Base-by-base conservation (phyloP, 208 protist genomes). In the Naegleria fowleri region DNA sequence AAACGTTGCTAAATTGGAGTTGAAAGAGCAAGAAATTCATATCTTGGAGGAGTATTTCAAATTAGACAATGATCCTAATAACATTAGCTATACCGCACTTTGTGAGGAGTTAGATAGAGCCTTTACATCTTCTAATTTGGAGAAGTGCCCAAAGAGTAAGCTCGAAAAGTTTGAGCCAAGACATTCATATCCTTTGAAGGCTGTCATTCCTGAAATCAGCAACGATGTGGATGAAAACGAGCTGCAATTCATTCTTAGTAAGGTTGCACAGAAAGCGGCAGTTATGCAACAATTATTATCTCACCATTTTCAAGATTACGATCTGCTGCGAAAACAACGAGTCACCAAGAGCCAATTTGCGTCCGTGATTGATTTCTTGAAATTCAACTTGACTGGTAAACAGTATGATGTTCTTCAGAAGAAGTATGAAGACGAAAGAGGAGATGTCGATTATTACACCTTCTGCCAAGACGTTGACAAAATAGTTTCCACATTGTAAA, bases 341-440 rank as follows among this genome's bases (percentile, higher is more conserved):
- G 94, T 98, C 87, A 96, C 95, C 84, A 94, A 96, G 87, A 94
- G 94, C 3, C 96, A 97, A 92, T 98, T 98, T 92, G 96, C 96
- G 67, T 93, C 95, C 4, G 95, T 93, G 40, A 91, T 98, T 40
- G 93, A 94, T 92, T 93, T 94, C 92, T 92, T 97, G 25, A 95
- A 95, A 29, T 95, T 97, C 86, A 92, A 93, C 85, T 91, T 97
- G 85, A 95, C 90, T 55, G 95, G 95, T n/a, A 90, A 93, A 90
- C 94, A 97, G 29, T 6, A 55, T 6, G 25, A 59, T n/a, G 1
- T 90, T 15, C 58, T 90, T 29, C 11, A 39, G 15, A 48, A 59
- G 9, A 55, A 33, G 5, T 90, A 48, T 59, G 43, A 51, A 36
- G 87, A 90, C 58, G 59, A 90, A 48, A 90, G 87, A 48, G n/a